Percentiles rank a stretch among this genome's conserved stretches.
Evolutionary conservation across 108 stramenopile species (phyloP).

Genomic region (Cyclotella sp.): DNA sequence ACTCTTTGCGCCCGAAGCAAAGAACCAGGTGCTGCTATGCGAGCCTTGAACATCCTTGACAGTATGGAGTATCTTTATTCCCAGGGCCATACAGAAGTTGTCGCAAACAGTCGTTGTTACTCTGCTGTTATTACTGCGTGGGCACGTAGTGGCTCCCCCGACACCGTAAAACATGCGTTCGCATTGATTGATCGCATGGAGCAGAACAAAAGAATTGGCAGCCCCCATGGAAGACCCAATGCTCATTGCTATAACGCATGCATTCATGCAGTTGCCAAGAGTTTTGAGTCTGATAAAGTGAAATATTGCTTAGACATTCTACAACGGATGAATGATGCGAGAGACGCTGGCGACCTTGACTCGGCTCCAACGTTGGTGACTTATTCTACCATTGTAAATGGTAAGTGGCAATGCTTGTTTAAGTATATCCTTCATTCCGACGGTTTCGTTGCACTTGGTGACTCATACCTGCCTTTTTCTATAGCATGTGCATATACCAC

Average conservation of each 20-base stretch:
- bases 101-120: constrained; percentile 48
- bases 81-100: constrained; percentile 44
- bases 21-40: constrained; percentile 55
- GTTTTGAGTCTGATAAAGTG: constrained; percentile 31
- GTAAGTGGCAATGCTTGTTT: constrained; percentile 9
- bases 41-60: constrained; percentile 61
- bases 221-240: constrained; percentile 47
- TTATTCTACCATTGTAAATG: constrained; percentile 47
- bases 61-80: constrained; percentile 63
- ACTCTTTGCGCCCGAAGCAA: constrained; percentile 49
- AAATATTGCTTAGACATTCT: constrained; percentile 37
- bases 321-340: constrained; percentile 33
- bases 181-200: constrained; percentile 70
- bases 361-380: constrained; percentile 42
- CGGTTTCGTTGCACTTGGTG: neutral
- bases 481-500: constrained; percentile 42
- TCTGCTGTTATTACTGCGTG: constrained; percentile 79
- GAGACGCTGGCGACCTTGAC: constrained; percentile 32
- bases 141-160: constrained; percentile 60
- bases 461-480: neutral
- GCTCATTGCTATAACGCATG: constrained; percentile 53
- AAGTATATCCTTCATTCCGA: neutral
- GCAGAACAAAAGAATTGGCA: constrained; percentile 41
- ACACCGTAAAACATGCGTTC: constrained; percentile 55
- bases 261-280: constrained; percentile 53